Percentiles rank a stretch among this genome's conserved stretches.
Conservation (phyloP, 805 yeast species). For the Schwanniomyces occidentalis region DNA sequence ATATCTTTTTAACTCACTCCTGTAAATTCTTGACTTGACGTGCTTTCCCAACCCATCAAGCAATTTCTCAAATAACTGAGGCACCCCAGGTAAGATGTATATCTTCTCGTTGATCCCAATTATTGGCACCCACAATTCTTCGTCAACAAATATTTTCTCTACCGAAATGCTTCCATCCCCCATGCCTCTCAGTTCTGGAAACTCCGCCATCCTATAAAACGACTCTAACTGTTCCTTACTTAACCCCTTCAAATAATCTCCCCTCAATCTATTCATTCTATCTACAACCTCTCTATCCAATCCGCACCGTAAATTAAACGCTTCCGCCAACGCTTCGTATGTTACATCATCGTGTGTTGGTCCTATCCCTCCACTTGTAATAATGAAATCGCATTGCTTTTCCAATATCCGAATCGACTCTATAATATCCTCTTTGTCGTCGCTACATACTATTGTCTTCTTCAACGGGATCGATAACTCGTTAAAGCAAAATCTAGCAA, state of each 20-base stretch:
- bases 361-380: constrained; percentile 78
- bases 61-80: constrained; percentile 64
- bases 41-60: constrained; percentile 44
- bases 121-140: constrained; percentile 80
- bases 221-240: constrained; percentile 52
- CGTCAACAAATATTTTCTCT: constrained; percentile 41
- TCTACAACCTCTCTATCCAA: constrained; percentile 59
- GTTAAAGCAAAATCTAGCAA: constrained; percentile 69
- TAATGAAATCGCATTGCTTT: constrained; percentile 60
- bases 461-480: constrained; percentile 63
- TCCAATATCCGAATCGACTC: constrained; percentile 50
- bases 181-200: constrained; percentile 46
- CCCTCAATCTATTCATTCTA: constrained; percentile 55
- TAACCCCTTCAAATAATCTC: constrained; percentile 32
- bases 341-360: constrained; percentile 92
- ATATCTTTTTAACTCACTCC: constrained; percentile 35
- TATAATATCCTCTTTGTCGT: constrained; percentile 65
- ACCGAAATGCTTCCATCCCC: constrained; percentile 24
- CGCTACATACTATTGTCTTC: constrained; percentile 74
- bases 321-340: constrained; percentile 70
- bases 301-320: constrained; percentile 50
- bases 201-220: constrained; percentile 75
- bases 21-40: constrained; percentile 26
- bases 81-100: constrained; percentile 81
- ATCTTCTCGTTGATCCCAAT: constrained; percentile 66